Evolutionary conservation across 345 rosid genomes (phyloP).

Genomic region (Barbarea vulgaris): DNA sequence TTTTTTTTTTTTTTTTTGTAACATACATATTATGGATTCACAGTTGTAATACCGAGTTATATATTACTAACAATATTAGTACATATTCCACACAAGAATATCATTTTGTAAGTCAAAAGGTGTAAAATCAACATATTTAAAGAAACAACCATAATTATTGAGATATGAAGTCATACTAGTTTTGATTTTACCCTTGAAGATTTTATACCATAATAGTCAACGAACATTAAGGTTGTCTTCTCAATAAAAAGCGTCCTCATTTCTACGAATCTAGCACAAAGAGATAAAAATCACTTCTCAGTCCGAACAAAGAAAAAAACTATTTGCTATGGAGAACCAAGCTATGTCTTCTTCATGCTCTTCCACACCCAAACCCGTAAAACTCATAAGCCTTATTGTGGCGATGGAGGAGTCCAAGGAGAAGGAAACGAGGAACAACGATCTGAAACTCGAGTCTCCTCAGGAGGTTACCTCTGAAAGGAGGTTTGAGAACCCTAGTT

Average conservation of each 20-base stretch:
- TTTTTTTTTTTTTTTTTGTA: too few relatives aligned
- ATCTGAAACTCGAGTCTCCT: conserved; percentile 10
- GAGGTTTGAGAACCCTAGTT: conserved; percentile 17
- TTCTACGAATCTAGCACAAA: conserved; percentile 33
- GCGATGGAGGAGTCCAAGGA: not conserved
- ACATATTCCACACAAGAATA: conserved; percentile 1
- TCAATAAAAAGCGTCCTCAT: conserved; percentile 30
- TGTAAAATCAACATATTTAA: conserved; percentile 23
- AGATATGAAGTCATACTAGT: conserved; percentile 15
- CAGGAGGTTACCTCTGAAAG: conserved; percentile 22
- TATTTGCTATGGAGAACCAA: conserved; percentile 24
- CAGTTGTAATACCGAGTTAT: not conserved
- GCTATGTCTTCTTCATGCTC: conserved; percentile 32
- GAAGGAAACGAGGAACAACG: not conserved
- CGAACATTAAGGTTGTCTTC: conserved; percentile 11
- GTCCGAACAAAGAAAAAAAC: conserved; percentile 10
- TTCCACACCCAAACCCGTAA: conserved; percentile 18
- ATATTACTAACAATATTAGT: not conserved
- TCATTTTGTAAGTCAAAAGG: not conserved
- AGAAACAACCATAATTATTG: conserved; percentile 14
- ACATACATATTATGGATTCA: too few relatives aligned
- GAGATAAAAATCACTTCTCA: conserved; percentile 25
- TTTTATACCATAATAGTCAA: conserved; percentile 34
- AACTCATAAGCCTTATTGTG: not conserved
- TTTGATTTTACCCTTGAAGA: conserved; percentile 10